These are phyloP conservation scores for Apocynum venetum DNA, from an alignment of 257 asterid genomes.

Conservation along the genomic window DNA sequence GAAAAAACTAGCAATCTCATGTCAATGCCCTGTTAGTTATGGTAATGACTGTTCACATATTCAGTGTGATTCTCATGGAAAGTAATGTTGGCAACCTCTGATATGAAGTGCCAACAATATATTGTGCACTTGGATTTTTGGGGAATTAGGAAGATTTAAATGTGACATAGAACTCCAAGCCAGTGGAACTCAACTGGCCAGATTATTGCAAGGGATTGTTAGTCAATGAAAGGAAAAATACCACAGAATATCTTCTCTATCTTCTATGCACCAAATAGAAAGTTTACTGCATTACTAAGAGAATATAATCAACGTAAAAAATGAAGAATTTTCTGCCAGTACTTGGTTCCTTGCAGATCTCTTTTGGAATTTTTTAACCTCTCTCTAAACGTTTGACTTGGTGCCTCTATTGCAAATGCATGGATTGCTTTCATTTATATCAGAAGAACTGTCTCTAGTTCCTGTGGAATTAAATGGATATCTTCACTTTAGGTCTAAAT, in stretches of 20 bases:
- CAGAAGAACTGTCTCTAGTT: background rate
- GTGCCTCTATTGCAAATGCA: background rate
- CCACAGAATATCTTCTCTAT: background rate
- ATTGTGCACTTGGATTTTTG: background rate
- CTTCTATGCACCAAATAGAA: background rate
- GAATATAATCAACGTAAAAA: background rate
- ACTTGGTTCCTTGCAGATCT: background rate
- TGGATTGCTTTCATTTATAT: background rate
- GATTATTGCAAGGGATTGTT: background rate
- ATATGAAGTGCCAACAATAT: background rate
- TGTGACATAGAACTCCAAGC: background rate
- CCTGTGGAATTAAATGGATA: background rate
- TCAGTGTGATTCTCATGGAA: background rate
- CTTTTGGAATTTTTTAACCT: background rate
- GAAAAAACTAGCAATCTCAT: background rate
- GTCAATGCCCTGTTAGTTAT: background rate
- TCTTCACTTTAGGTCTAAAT: background rate
- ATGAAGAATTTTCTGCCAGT: background rate
- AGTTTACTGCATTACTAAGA: background rate
- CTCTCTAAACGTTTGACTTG: background rate
- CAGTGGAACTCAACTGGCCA: background rate
- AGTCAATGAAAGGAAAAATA: background rate
- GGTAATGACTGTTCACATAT: background rate
- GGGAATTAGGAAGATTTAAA: background rate
- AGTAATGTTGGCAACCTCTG: background rate